Base-by-base conservation (phyloP, 257 asterid species). In the Gentiana straminea region DNA sequence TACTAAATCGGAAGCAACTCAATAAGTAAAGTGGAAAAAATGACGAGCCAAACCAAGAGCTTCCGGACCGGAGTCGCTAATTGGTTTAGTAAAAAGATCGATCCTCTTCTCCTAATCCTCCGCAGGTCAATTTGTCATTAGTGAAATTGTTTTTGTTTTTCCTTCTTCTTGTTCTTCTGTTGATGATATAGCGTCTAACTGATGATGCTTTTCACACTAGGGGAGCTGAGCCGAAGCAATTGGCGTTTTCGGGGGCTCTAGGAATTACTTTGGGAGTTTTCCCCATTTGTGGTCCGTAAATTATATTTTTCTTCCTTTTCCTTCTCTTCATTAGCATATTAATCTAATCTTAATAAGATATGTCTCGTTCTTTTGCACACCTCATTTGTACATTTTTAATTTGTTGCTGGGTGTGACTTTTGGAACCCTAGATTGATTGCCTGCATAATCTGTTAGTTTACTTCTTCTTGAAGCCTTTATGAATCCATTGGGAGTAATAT, bases 221-320 rank as follows among this genome's bases (percentile, higher is more conserved):
- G 79, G 98, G 98, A 69, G 72, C 88, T 43, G 98, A 87, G 63
- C 98, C 98, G 7, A 84, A 73, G 84, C 88, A 84, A 67, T 70
- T 91, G 70, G 94, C 98, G 1, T 83, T 91, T 70, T 91, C 98
- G 8, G 86, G 75, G 33, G 94, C 98, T 51, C 74, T 91, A 59
- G 98, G 98, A 33, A 63, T 80, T 59, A 84, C 95, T 24, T 54
- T 91, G 53, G 98, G 96, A 67, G 39, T 87, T 49, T 87, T 91
- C 68, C 98, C 98, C 60, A 91, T 91, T 57, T 72, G 82, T 51
- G 98, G 98, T 91, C 79, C 63, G 68, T 50, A 54, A 6, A 24
- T 57, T 41, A 1, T 41, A 2, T 41, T 41, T 1, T 41, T 41
- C 1, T 4, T 39, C 44, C 8, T 7, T 7, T 39, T 39, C 44